These are phyloP conservation scores for Neofusicoccum cordaticola DNA, from an alignment of 2,329 filamentous ascomycete genomes.

Conservation along the genomic window DNA sequence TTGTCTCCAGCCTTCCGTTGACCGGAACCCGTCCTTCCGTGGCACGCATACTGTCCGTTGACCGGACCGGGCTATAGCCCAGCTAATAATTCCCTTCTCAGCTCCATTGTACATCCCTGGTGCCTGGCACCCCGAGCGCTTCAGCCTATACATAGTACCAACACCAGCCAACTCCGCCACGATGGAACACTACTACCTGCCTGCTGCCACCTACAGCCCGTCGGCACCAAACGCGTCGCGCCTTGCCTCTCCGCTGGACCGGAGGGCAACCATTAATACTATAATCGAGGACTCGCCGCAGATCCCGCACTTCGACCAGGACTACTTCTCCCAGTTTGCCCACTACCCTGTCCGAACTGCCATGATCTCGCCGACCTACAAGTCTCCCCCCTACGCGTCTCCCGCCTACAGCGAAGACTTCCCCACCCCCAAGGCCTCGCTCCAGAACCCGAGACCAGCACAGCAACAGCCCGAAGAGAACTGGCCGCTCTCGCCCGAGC, in stretches of 20 bases:
- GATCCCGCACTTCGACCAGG: conserved; percentile 12
- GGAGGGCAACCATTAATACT: conserved; percentile 60
- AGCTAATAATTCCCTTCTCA: conserved; percentile 9
- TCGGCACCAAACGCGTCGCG: conserved; percentile 25
- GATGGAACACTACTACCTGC: conserved; percentile 50
- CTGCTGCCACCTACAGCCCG: conserved; percentile 51
- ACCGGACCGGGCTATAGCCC: conserved; percentile 6
- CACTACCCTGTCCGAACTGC: conserved; percentile 24
- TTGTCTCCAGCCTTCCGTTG: not conserved
- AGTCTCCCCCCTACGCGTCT: conserved; percentile 36
- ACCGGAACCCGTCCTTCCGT: not conserved
- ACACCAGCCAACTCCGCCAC: not conserved
- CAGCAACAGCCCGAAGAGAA: conserved; percentile 42
- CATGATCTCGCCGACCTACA: conserved; percentile 42
- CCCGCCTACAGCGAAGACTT: conserved; percentile 59
- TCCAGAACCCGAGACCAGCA: conserved; percentile 48
- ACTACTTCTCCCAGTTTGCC: conserved; percentile 15
- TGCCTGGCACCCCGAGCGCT: not conserved
- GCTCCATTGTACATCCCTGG: not conserved
- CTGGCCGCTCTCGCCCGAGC: not conserved
- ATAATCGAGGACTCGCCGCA: conserved; percentile 57
- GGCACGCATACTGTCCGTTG: not conserved
- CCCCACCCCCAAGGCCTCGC: conserved; percentile 65
- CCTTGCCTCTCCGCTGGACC: conserved; percentile 53
- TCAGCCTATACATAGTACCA: conserved; percentile 9